Evolutionary conservation across 2,329 filamentous ascomycete species (phyloP).

Genomic region (Cordyceps pruinosa): DNA sequence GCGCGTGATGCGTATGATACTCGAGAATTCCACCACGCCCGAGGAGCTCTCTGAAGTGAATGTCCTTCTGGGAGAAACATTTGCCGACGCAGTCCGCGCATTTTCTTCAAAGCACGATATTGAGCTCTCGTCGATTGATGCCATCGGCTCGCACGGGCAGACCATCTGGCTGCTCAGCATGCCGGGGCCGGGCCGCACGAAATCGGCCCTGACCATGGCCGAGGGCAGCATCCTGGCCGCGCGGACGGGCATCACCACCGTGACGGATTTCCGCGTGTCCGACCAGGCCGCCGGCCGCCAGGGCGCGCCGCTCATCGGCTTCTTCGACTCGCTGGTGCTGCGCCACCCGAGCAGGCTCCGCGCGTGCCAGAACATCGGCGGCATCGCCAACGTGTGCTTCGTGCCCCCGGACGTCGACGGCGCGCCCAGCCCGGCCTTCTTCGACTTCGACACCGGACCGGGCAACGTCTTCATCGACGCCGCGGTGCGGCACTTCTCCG

Average conservation of each 20-base stretch:
- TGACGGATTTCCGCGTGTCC: slow-evolving; percentile 49
- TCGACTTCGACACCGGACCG: slow-evolving; percentile 50
- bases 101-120: slow-evolving; percentile 42
- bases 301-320: slow-evolving; percentile 48
- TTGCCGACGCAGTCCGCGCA: slow-evolving; percentile 42
- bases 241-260: slow-evolving; percentile 49
- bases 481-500: slow-evolving; percentile 46
- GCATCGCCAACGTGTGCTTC: slow-evolving; percentile 55
- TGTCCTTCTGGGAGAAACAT: slow-evolving; percentile 48
- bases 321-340: slow-evolving; percentile 49
- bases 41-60: slow-evolving; percentile 51
- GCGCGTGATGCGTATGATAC: slow-evolving; percentile 50
- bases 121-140: slow-evolving; percentile 40
- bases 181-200: slow-evolving; percentile 39
- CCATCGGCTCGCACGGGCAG: slow-evolving; percentile 51
- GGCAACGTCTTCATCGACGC: slow-evolving; percentile 52
- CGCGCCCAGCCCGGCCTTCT: slow-evolving; percentile 22
- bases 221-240: slow-evolving; percentile 49
- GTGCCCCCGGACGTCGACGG: slow-evolving; percentile 41
- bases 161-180: slow-evolving; percentile 51
- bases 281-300: slow-evolving; percentile 48
- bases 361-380: slow-evolving; percentile 55
- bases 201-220: slow-evolving; percentile 47
- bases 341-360: slow-evolving; percentile 50
- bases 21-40: slow-evolving; percentile 45